Conservation (phyloP, 2,329 filamentous ascomycete species). For the Alternaria sp. region DNA sequence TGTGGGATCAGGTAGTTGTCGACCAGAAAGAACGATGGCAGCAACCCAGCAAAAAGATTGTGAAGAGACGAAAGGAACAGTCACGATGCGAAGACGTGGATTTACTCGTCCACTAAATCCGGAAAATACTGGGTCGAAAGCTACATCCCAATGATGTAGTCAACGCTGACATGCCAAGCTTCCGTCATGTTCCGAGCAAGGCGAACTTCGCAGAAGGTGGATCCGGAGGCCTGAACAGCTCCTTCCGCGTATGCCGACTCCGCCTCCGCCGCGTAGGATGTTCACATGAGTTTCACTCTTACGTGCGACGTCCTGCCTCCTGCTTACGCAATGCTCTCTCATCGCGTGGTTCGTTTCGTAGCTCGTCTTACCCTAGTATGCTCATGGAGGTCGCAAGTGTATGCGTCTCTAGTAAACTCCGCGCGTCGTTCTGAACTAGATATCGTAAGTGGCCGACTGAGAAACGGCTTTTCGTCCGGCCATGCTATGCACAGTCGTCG, state of each 20-base stretch:
- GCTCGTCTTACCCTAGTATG: background rate
- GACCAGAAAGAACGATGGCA: background rate
- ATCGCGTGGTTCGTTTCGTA: background rate
- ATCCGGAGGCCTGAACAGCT: background rate
- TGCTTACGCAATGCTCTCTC: background rate
- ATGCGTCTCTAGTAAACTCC: too few relatives aligned
- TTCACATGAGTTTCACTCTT: background rate
- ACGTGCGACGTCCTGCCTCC: background rate
- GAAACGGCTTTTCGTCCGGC: too few relatives aligned
- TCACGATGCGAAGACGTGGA: background rate
- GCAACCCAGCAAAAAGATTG: background rate
- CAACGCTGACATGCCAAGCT: conserved; percentile 31
- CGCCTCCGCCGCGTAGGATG: conserved; percentile 2
- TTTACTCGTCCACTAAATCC: background rate
- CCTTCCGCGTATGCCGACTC: conserved; percentile 3
- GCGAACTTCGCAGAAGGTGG: conserved; percentile 9
- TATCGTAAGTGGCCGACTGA: too few relatives aligned
- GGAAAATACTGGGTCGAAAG: background rate
- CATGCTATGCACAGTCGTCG: too few relatives aligned
- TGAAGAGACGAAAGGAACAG: background rate
- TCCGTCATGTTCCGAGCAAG: conserved; percentile 32
- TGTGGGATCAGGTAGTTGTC: background rate
- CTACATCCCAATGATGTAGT: conserved; percentile 6
- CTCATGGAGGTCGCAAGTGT: background rate
- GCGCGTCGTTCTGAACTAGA: too few relatives aligned